These are phyloP conservation scores for Coemansia reversa DNA, from an alignment of 192 early-diverging fungal genomes.

Conservation along the genomic window DNA sequence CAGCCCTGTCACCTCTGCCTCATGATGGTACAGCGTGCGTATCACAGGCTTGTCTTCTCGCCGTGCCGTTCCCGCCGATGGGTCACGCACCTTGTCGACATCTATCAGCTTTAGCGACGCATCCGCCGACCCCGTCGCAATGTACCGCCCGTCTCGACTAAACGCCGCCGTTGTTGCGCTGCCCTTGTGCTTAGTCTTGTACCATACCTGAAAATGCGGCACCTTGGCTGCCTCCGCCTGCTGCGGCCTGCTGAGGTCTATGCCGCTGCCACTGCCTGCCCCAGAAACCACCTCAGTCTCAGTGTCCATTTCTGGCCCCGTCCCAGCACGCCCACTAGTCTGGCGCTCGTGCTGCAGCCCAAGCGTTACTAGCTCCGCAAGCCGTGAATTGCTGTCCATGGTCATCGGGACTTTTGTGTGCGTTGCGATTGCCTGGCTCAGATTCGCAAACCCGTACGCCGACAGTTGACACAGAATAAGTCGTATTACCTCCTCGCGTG, in stretches of 20 bases:
- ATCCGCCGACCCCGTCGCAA: constrained; percentile 88
- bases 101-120: constrained; percentile 89
- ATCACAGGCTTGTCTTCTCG: constrained; percentile 81
- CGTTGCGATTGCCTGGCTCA: constrained; percentile 62
- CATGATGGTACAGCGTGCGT: constrained; percentile 87
- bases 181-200: constrained; percentile 78
- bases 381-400: constrained; percentile 60
- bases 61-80: constrained; percentile 62
- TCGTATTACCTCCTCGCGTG: constrained; percentile 36
- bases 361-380: constrained; percentile 62
- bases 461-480: constrained; percentile 54
- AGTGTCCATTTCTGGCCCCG: constrained; percentile 18
- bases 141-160: constrained; percentile 69
- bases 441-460: constrained; percentile 56
- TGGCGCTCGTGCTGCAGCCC: constrained; percentile 61
- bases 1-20: constrained; percentile 75
- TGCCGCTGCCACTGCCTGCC: constrained; percentile 13
- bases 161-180: constrained; percentile 65
- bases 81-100: constrained; percentile 67
- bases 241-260: constrained; percentile 18
- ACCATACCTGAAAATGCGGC: constrained; percentile 66
- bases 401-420: constrained; percentile 65
- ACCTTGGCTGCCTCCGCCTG: constrained; percentile 9
- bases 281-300: neutral
- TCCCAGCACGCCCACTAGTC: constrained; percentile 12